Conservation (phyloP, 1,284 basidiomycete species). For the Pisolithus thermaeus region DNA sequence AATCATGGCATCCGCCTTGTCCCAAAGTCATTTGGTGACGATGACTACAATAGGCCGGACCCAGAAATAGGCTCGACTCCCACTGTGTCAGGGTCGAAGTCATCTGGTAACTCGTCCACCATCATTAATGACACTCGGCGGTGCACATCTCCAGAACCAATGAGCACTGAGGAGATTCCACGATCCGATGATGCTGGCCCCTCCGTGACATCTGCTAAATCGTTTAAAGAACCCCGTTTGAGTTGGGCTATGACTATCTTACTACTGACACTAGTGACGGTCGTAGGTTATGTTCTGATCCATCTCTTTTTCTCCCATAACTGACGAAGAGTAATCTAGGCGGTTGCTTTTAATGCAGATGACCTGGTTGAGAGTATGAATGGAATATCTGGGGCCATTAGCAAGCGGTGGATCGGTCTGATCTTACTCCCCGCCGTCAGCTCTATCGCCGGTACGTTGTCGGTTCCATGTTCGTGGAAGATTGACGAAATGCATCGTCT, state of each 20-base stretch:
- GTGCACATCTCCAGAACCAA: conserved; percentile 10
- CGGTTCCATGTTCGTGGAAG: not conserved
- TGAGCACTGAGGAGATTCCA: conserved; percentile 20
- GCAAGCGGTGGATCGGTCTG: conserved; percentile 77
- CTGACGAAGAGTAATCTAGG: conserved; percentile 31
- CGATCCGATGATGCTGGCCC: conserved; percentile 6
- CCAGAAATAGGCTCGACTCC: conserved; percentile 3
- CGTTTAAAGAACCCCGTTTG: conserved; percentile 45
- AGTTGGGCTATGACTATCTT: conserved; percentile 55
- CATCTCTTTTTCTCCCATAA: not conserved
- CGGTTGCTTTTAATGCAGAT: conserved; percentile 82
- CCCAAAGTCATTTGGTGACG: conserved; percentile 7
- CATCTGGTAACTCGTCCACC: conserved; percentile 15
- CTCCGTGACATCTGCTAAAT: conserved; percentile 15
- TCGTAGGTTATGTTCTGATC: conserved; percentile 37
- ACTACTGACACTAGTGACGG: conserved; percentile 57
- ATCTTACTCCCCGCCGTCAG: conserved; percentile 87
- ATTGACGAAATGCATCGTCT: not conserved
- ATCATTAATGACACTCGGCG: conserved; percentile 2
- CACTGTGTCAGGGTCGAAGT: conserved; percentile 8
- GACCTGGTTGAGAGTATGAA: conserved; percentile 79
- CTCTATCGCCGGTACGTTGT: conserved; percentile 63
- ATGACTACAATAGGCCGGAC: not conserved
- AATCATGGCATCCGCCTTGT: conserved; percentile 23
- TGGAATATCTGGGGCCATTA: conserved; percentile 49